These are phyloP conservation scores for Rhizopogon sp. DNA, from an alignment of 768 basidiomycete genomes.

Conservation along the genomic window DNA sequence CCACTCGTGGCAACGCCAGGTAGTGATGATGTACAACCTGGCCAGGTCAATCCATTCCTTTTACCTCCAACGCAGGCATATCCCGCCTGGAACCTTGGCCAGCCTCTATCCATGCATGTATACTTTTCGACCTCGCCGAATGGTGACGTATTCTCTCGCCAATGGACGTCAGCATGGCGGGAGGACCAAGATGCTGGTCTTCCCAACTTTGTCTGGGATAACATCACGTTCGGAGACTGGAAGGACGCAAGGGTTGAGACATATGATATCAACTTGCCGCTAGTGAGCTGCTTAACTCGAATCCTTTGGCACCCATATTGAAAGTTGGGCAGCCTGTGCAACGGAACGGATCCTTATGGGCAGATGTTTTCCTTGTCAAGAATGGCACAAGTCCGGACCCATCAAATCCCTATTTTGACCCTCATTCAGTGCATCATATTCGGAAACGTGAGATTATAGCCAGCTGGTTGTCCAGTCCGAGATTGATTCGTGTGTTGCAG, in stretches of 20 bases:
- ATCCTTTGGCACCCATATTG: background rate
- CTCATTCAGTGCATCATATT: slow-evolving; percentile 58
- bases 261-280: slow-evolving; percentile 60
- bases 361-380: slow-evolving; percentile 71
- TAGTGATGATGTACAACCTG: slow-evolving; percentile 8
- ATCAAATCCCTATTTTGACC: slow-evolving; percentile 44
- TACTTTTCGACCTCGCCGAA: slow-evolving; percentile 64
- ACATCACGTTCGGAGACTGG: slow-evolving; percentile 77
- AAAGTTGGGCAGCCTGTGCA: slow-evolving; percentile 53
- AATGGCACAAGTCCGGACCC: slow-evolving; percentile 66
- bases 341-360: slow-evolving; percentile 78
- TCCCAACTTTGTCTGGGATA: slow-evolving; percentile 71
- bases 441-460: slow-evolving; percentile 57
- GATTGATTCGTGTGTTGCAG: slow-evolving; percentile 32
- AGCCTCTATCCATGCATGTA: slow-evolving; percentile 65
- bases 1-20: slow-evolving; percentile 23
- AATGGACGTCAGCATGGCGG: slow-evolving; percentile 46
- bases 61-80: slow-evolving; percentile 50
- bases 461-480: slow-evolving; percentile 1
- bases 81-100: slow-evolving; percentile 58
- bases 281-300: slow-evolving; percentile 37
- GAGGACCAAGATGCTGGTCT: slow-evolving; percentile 45
- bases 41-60: slow-evolving; percentile 40
- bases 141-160: slow-evolving; percentile 53
- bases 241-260: slow-evolving; percentile 52